Evolutionary conservation across 2,329 filamentous ascomycete genomes (phyloP).

Genomic region (Hypoxylon sp.): DNA sequence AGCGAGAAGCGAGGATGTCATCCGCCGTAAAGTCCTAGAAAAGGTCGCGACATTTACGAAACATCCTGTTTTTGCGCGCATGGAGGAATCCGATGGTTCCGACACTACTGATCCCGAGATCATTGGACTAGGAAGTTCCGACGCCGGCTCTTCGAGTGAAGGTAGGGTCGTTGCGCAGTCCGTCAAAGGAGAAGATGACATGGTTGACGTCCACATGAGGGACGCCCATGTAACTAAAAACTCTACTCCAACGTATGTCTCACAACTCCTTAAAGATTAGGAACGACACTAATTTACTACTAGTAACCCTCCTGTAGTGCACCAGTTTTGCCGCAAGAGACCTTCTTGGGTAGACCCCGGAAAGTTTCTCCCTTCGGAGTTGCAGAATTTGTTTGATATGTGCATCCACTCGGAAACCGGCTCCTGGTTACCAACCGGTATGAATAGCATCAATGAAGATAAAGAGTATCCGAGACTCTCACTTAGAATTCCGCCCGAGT

Average conservation of each 20-base stretch:
- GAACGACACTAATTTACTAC: slow-evolving; percentile 49
- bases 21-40: slow-evolving; percentile 84
- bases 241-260: slow-evolving; percentile 51
- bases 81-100: slow-evolving; percentile 62
- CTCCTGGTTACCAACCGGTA: slow-evolving; percentile 78
- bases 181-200: slow-evolving; percentile 88
- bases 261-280: slow-evolving; percentile 7
- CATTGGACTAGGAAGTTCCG: slow-evolving; percentile 74
- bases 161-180: slow-evolving; percentile 82
- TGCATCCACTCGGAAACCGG: slow-evolving; percentile 73
- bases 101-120: slow-evolving; percentile 77
- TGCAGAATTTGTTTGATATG: slow-evolving; percentile 83
- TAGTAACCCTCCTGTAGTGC: slow-evolving; percentile 50
- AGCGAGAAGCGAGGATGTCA: slow-evolving; percentile 74
- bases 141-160: slow-evolving; percentile 76
- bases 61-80: slow-evolving; percentile 72
- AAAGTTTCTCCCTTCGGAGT: slow-evolving; percentile 71
- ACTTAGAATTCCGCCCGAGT: slow-evolving; percentile 62
- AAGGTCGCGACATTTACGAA: slow-evolving; percentile 84
- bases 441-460: slow-evolving; percentile 72
- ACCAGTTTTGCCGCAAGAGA: slow-evolving; percentile 64
- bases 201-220: slow-evolving; percentile 91
- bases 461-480: slow-evolving; percentile 69
- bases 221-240: slow-evolving; percentile 64
- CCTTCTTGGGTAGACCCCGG: slow-evolving; percentile 68